Evolutionary conservation across 2,329 filamentous ascomycete genomes (phyloP), one percentile per base, ranked within the genome.

Genomic region (Knufia petricola): DNA sequence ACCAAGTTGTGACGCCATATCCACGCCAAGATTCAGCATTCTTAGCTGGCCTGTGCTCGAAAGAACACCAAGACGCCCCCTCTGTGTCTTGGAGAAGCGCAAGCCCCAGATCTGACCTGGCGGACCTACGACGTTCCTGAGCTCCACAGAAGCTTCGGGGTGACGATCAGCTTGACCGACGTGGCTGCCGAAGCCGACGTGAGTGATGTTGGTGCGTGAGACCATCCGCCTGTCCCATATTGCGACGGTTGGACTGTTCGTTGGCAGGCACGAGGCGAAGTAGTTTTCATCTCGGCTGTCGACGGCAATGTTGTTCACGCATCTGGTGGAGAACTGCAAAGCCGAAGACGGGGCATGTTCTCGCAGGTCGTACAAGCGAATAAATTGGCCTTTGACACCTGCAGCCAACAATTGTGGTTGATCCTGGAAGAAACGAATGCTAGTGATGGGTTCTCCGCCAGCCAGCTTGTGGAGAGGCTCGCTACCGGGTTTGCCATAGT

Each of bases 251-350:
- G 77, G 72, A 52, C 81, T 77, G 40, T 72, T 74, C 0, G 70
- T 66, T 2, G 76, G 70, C 40, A 61, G 61, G 40, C 76, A 77
- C 12, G 78, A 81, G 3, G 79, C 72, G 55, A 83, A 79, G 58
- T 80, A 81, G 49, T 82, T 81, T 58, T 82, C 76, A 58, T 82
- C 78, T 43, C 77, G 63, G 52, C 76, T 77, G 61, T 83, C 77
- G 52, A 82, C 78, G 4, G 79, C 75, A 49, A 82, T 66, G 53
- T 81, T 81, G 59, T 82, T 75, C 7, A 82, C 78, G 56, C 79
- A 78, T 13, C 73, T 70, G 1, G 79, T 82, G 1, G 73, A 66
- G 46, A 76, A 69, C 59, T 73, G 61, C 49, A 74, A 52, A n/a
- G 65, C 66, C 12, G 67, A 64, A 46, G 66, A 67, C 17, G 55